Evolutionary conservation across 2,329 filamentous ascomycete species (phyloP).

Genomic region (Xylariaceae sp.): DNA sequence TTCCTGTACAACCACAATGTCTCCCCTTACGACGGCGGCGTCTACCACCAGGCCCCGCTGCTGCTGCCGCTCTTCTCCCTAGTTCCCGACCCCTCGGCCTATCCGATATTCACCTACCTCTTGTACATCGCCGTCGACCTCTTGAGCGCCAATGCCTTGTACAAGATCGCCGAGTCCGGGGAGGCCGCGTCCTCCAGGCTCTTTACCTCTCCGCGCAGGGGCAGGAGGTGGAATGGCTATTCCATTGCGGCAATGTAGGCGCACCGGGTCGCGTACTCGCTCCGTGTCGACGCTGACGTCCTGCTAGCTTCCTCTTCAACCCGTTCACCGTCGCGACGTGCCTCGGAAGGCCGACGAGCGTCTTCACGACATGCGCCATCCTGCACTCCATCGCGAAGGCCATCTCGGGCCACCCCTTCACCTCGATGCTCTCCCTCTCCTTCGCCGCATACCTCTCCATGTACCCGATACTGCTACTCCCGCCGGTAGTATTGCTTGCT

Average conservation of each 20-base stretch:
- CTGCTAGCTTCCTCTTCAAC: constrained; percentile 76
- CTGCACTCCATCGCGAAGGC: constrained; percentile 78
- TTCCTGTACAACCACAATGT: constrained; percentile 96
- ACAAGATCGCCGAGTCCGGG: constrained; percentile 71
- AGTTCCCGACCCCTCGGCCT: constrained; percentile 60
- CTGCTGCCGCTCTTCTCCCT: constrained; percentile 87
- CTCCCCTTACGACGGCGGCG: constrained; percentile 92
- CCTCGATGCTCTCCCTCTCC: constrained; percentile 75
- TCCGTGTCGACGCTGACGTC: constrained; percentile 6
- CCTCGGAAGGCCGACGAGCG: constrained; percentile 78
- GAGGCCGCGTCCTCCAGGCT: constrained; percentile 66
- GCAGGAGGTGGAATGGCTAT: constrained; percentile 65
- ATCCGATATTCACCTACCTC: constrained; percentile 67
- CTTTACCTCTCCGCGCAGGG: constrained; percentile 71
- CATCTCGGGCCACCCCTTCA: constrained; percentile 62
- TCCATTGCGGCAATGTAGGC: constrained; percentile 72
- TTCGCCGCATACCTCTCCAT: constrained; percentile 88
- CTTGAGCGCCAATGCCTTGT: constrained; percentile 71
- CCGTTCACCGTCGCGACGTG: constrained; percentile 90
- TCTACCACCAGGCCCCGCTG: constrained; percentile 74
- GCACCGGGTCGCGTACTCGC: constrained; percentile 1
- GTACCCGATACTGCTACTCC: constrained; percentile 81
- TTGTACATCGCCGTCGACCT: constrained; percentile 79
- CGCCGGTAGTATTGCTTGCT: constrained; percentile 71
- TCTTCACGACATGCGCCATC: constrained; percentile 84